Percentiles rank a stretch among this genome's conserved stretches.
Conservation (phyloP, 257 asterid genomes). For the Ophiorrhiza pumila region DNA sequence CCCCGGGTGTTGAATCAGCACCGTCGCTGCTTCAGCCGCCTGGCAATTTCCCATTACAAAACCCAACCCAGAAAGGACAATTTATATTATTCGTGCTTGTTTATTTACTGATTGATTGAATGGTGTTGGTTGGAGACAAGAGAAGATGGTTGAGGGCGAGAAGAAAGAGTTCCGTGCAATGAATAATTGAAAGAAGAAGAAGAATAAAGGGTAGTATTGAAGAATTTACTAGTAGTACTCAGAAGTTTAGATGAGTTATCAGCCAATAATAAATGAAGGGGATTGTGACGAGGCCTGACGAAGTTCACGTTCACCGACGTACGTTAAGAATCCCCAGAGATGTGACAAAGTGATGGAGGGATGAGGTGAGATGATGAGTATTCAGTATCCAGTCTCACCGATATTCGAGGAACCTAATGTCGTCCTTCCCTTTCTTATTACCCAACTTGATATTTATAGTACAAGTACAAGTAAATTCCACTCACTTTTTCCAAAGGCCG, state of each 20-base stretch:
- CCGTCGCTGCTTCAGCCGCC: slow-evolving; percentile 88
- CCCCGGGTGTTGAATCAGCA: slow-evolving; percentile 65
- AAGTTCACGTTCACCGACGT: slow-evolving; percentile 15
- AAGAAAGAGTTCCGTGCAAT: no score
- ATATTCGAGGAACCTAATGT: slow-evolving; percentile 19
- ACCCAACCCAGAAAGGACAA: no score
- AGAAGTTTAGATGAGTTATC: not conserved
- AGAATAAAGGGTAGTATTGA: not conserved
- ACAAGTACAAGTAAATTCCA: no score
- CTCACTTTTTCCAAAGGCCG: no score
- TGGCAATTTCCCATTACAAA: slow-evolving; percentile 73
- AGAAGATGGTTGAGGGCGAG: not conserved
- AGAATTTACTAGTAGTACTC: not conserved
- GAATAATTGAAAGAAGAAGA: not conserved
- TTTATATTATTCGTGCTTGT: no score
- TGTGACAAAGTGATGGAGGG: slow-evolving; percentile 22
- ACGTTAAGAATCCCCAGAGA: slow-evolving; percentile 20
- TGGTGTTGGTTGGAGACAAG: no score
- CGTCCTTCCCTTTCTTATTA: no score
- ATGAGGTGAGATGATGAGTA: not conserved
- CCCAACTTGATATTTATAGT: no score
- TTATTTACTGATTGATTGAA: no score
- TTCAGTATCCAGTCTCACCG: no score
- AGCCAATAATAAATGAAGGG: slow-evolving; percentile 17
- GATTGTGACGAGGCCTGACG: slow-evolving; percentile 15